A percentile compares a stretch with the other conserved stretches of the same genome.
phyloP scores from a whole-genome alignment of 345 rosid genomes.

The Cardamine resedifolia region DNA sequence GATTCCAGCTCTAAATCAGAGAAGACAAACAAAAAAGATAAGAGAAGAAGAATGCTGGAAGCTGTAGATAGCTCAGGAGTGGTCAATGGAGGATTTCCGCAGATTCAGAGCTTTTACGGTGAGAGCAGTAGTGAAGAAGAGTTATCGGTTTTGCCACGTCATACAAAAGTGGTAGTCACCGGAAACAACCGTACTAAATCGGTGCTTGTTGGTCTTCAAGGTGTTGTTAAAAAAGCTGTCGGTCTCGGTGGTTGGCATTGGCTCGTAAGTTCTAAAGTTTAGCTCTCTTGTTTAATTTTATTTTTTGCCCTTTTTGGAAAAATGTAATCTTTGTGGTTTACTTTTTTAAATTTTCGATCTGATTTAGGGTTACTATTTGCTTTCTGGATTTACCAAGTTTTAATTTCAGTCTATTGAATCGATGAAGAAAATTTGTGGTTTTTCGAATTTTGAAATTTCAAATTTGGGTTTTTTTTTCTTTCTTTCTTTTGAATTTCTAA shows the following conservation, averaged over 20 bases:
- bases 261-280: conserved; percentile 52
- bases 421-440: background rate
- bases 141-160: conserved; percentile 92
- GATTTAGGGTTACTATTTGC: background rate
- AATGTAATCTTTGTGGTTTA: conserved; percentile 18
- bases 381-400: background rate
- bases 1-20: background rate
- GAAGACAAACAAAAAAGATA: background rate
- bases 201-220: conserved; percentile 91
- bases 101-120: conserved; percentile 60
- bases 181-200: conserved; percentile 97
- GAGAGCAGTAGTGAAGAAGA: conserved; percentile 95
- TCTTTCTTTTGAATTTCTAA: background rate
- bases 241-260: conserved; percentile 99
- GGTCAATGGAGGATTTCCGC: conserved; percentile 63
- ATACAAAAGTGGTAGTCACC: conserved; percentile 89
- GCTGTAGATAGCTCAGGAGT: conserved; percentile 64
- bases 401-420: background rate
- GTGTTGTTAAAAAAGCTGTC: conserved; percentile 95
- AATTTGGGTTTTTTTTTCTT: background rate
- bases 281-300: background rate
- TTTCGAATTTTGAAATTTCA: conserved; percentile 25
- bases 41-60: conserved; percentile 56
- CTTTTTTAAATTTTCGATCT: background rate
- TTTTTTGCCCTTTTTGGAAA: background rate